These are phyloP conservation scores for Podospora australis DNA, from an alignment of 495 filamentous ascomycete genomes.

Conservation along the genomic window DNA sequence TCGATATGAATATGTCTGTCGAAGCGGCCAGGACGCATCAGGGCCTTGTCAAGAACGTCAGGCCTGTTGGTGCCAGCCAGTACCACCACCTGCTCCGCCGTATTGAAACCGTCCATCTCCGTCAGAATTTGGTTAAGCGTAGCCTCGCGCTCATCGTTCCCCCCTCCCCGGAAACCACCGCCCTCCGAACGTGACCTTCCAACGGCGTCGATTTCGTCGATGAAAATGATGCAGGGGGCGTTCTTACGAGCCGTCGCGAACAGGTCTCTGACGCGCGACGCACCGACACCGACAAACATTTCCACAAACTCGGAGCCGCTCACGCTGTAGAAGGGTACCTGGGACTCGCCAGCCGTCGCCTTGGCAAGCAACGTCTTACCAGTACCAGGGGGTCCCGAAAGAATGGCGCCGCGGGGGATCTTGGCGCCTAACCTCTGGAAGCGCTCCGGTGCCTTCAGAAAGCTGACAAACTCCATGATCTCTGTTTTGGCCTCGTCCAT, in stretches of 20 bases:
- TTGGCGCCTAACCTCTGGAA: constrained; percentile 94
- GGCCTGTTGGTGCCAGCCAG: constrained; percentile 93
- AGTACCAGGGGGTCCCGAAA: constrained; percentile 93
- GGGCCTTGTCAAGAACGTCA: constrained; percentile 87
- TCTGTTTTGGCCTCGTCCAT: constrained; percentile 98
- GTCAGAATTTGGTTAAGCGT: constrained; percentile 98
- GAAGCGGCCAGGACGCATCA: constrained; percentile 95
- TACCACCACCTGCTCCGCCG: constrained; percentile 94
- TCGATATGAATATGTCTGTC: constrained; percentile 94
- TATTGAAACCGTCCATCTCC: constrained; percentile 99
- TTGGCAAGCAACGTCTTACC: constrained; percentile 97
- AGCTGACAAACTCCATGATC: constrained; percentile 99
- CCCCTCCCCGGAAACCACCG: constrained; percentile 62
- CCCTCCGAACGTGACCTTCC: constrained; percentile 77
- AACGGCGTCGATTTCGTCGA: constrained; percentile 98
- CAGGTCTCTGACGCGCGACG: constrained; percentile 88
- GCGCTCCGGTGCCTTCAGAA: constrained; percentile 81
- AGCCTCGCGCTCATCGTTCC: constrained; percentile 93
- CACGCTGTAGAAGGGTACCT: constrained; percentile 95
- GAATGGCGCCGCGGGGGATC: constrained; percentile 92
- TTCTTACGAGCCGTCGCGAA: constrained; percentile 93
- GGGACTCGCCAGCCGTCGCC: constrained; percentile 95
- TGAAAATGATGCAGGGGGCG: constrained; percentile 97
- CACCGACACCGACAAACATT: constrained; percentile 98
- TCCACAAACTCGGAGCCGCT: constrained; percentile 98